These are phyloP conservation scores for Jatropha multifida DNA, from an alignment of 441 rosid genomes.

Conservation along the genomic window DNA sequence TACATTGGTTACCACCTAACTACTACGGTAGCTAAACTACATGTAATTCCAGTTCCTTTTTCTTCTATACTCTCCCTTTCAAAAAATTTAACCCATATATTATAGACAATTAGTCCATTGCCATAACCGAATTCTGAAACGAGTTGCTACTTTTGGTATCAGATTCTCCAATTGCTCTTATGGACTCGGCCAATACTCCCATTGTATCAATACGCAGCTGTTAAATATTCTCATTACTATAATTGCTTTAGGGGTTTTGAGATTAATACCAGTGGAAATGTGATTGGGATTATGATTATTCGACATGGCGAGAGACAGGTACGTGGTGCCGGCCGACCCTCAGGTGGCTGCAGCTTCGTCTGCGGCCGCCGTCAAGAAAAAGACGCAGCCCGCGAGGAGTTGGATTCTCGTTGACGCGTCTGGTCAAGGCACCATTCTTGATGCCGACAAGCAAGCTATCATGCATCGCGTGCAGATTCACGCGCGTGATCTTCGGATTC, in stretches of 20 bases:
- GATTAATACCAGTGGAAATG: slow-evolving; percentile 17
- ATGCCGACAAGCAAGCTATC: slow-evolving; percentile 80
- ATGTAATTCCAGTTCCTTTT: neutral
- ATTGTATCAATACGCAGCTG: no score
- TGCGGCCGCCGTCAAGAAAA: slow-evolving; percentile 49
- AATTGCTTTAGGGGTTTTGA: neutral
- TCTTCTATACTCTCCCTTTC: neutral
- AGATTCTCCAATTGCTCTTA: neutral
- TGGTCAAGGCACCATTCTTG: slow-evolving; percentile 56
- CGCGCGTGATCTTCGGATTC: slow-evolving; percentile 96
- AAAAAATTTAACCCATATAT: neutral
- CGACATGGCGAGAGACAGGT: slow-evolving; percentile 63
- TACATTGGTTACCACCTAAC: neutral
- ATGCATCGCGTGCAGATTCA: slow-evolving; percentile 98
- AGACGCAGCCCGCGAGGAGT: slow-evolving; percentile 56
- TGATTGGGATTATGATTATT: slow-evolving; percentile 27
- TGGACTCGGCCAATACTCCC: neutral
- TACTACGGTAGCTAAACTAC: neutral
- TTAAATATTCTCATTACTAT: neutral
- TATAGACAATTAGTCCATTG: no score
- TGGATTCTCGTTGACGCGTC: slow-evolving; percentile 62
- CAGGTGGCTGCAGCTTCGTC: slow-evolving; percentile 41
- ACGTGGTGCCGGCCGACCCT: slow-evolving; percentile 75
- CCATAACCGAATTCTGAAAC: no score
- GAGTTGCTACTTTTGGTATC: neutral